These are phyloP conservation scores for Mycothermus thermophilus DNA, from an alignment of 495 filamentous ascomycete species.

Conservation along the genomic window DNA sequence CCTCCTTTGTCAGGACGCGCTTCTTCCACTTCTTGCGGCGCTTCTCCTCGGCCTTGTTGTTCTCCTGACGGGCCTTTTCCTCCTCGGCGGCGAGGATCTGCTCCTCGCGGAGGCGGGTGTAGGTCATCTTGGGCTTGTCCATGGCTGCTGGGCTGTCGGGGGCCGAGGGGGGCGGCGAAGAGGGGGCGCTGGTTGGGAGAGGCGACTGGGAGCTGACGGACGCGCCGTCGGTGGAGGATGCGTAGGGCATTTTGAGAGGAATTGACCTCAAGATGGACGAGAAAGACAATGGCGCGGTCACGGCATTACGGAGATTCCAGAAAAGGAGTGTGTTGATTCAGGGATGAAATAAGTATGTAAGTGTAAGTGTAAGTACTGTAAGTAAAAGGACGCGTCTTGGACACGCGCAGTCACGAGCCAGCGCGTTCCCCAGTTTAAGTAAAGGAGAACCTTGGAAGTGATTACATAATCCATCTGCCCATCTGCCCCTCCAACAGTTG, in stretches of 20 bases:
- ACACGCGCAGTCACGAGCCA: too few species aligned
- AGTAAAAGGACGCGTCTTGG: too few species aligned
- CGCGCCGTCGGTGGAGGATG: constrained; percentile 19
- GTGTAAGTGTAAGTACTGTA: too few species aligned
- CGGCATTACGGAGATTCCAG: too few species aligned
- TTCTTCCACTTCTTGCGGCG: constrained; percentile 34
- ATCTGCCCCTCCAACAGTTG: constrained; percentile 7
- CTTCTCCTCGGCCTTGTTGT: constrained; percentile 36
- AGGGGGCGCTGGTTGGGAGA: constrained; percentile 27
- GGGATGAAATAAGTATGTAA: too few species aligned
- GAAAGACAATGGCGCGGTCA: too few species aligned
- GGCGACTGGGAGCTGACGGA: constrained; percentile 19
- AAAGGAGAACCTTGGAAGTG: too few species aligned
- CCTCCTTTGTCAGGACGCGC: constrained; percentile 34
- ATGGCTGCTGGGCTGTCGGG: constrained; percentile 2
- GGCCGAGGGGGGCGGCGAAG: constrained; percentile 25
- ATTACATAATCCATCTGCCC: too few species aligned
- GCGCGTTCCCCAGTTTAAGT: too few species aligned
- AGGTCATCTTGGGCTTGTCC: constrained; percentile 22
- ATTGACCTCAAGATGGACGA: too few species aligned
- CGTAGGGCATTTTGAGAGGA: constrained; percentile 13
- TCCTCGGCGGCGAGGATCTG: constrained; percentile 41
- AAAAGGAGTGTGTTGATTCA: too few species aligned
- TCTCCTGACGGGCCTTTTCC: constrained; percentile 30
- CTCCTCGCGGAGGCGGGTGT: constrained; percentile 23